Base-by-base conservation (phyloP, 1,139 yeast genomes). In the Geotrichum armillariae region DNA sequence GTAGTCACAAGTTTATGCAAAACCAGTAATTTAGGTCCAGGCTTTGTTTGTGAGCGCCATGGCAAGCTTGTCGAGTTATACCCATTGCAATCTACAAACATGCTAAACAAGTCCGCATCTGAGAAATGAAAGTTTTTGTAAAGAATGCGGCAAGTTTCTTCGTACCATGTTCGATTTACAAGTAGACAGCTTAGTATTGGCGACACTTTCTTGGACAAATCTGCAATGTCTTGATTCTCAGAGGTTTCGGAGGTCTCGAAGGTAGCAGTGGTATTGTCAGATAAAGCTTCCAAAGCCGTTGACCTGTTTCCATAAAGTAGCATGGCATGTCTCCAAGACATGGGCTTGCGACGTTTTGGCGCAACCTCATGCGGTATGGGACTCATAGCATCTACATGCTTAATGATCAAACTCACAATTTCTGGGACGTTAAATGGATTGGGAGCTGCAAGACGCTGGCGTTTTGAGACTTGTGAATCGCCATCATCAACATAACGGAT, bases 131-230 rank as follows among this genome's bases (percentile, higher is more conserved):
- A 61, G 53, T 77, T 77, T 38, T 75, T 73, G 53, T 79, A 73
- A 41, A 88, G 69, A 6, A 86, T 70, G 27, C 78, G 80, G 35
- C 67, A 62, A 0, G 93, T 74, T 1, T 82, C 71, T 20, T 71
- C 70, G 63, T 81, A 64, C 83, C 95, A 90, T 22, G 82, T 62
- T 57, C 73, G 78, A 67, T 83, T 85, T 5, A 90, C 95, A 47
- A 78, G 66, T 48, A 87, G 65, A 63, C 96, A 88, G 4, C 46
- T 20, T 11, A 50, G 18, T 46, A 50, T 40, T n/a, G 51, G 31
- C 5, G 49, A 22, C 23, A 9, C 5, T 4, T 27, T 20, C 4
- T 21, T 34, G 5, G 23, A 29, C 25, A 12, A 7, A 21, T 23
- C 9, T 6, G 17, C 4, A 5, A 21, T 8, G n/a, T n/a, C n/a